Base-by-base conservation (phyloP, 768 basidiomycete species). In the Mycena floridula region DNA sequence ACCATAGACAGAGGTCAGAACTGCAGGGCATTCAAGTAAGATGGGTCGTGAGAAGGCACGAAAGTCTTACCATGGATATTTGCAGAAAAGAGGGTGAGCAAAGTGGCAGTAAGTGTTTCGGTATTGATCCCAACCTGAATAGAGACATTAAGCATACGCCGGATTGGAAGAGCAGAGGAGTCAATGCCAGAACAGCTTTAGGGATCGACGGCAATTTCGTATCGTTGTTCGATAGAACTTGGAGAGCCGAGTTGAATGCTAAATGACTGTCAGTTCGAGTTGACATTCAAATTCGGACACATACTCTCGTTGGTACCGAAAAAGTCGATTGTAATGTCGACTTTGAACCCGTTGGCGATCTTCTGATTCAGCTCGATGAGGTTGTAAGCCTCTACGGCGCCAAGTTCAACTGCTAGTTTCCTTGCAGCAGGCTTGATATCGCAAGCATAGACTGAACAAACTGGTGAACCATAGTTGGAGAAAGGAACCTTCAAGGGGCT, bases 251-350 rank as follows among this genome's bases (percentile, higher is more conserved):
- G 11, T 40, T 32, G 32, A 50, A 50, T 3, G 46, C 51, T 52
- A 20, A 22, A 11, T 25, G 6, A 50, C 16, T 11, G 7, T 3
- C 24, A 2, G 9, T 7, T 12, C 5, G 22, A 25, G 3, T 23
- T 3, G 37, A 41, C 4, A 7, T 12, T 4, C 42, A 44, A 13
- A 23, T 8, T 15, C n/a, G 20, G 12, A 5, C 12, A 48, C 53
- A 6, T 26, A 59, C 58, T 53, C 25, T 56, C 54, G 20, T n/a
- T 28, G 25, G 43, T 53, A 3, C 45, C 45, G 6, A 55, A 47
- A 40, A 57, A 59, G 40, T 59, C 56, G 20, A 59, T 50, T 8
- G 53, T 54, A 3, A 48, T 47, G 43, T 59, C 50, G 2, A 57
- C 56, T 1, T 50, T 46, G 42, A 59, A 50, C 8, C 44, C 47